Base-by-base conservation (phyloP, 2,329 filamentous ascomycete genomes). In the Diplodia scrobiculata region DNA sequence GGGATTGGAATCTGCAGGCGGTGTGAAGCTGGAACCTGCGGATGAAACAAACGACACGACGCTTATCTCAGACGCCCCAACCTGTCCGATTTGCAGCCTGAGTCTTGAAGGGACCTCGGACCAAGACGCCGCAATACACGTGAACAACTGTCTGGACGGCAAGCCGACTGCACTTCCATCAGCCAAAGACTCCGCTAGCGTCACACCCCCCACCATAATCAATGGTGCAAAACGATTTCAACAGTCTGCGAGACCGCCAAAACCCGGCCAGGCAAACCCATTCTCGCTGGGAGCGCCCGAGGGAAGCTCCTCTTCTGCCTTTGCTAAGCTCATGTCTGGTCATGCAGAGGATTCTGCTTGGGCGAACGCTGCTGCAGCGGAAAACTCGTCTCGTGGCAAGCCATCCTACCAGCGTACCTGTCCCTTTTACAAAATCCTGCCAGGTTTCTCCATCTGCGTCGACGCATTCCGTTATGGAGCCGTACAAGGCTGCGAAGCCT, bases 391-490 rank as follows among this genome's bases (percentile, higher is more conserved):
- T 2, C 86, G 91, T 48, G 94, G 95, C 25, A 95, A 92, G 74
- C 91, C 90, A 19, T 89, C 93, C 0, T 95, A 94, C 72, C 86
- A 94, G 73, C 87, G 95, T 58, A 97, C 92, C 0, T 99, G 95
- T 73, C 95, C 95, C 0, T 99, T 99, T 73, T 99, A 99, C 82
- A 99, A 99, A 78, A 97, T 98, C 69, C 89, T 99, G 79, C 93
- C 94, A 0, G 92, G 92, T 0, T 90, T 97, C 72, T 91, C 85
- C 69, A 96, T 98, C 63, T 96, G 92, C 67, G 95, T 99, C 0
- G 95, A 99, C 77, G 95, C 95, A 0, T 97, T 99, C 73, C 88
- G 94, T 21, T 99, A 98, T 73, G 95, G 95, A 1, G 92, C 93
- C 3, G 91, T 99, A 0, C 85, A 96, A 74, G 93, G 92, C 0